phyloP scores from a whole-genome alignment of 805 yeast genomes.

The Saccharomyces kudriavzevii region DNA sequence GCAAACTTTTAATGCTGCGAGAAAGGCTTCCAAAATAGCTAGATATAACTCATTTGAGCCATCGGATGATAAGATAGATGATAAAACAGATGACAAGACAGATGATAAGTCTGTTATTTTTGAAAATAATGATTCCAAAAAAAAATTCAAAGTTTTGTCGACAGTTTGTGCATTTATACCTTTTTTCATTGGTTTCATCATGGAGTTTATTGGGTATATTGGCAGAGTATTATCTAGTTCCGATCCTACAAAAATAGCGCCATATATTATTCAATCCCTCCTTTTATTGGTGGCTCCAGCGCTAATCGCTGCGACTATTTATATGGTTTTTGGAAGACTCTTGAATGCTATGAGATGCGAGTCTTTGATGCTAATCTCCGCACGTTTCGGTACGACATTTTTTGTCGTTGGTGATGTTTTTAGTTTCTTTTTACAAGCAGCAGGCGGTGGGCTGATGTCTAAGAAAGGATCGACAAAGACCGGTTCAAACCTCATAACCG shows the following conservation, averaged over 20 bases:
- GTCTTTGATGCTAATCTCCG: constrained; percentile 5
- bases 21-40: too few species aligned
- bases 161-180: constrained; percentile 4
- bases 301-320: constrained; percentile 25
- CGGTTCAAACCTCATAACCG: constrained; percentile 20
- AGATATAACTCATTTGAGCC: too few species aligned
- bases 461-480: background rate
- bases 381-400: constrained; percentile 16
- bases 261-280: constrained; percentile 21
- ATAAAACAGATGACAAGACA: too few species aligned
- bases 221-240: constrained; percentile 12
- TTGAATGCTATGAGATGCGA: constrained; percentile 7
- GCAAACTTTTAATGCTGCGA: too few species aligned
- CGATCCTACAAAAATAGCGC: constrained; percentile 4
- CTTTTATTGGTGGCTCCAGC: constrained; percentile 26
- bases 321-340: constrained; percentile 24
- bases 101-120: too few species aligned
- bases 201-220: constrained; percentile 21
- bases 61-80: too few species aligned
- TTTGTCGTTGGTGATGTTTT: constrained; percentile 26
- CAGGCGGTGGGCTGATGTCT: constrained; percentile 27
- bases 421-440: constrained; percentile 23
- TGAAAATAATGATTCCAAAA: too few species aligned
- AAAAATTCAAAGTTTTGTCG: too few species aligned
- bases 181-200: constrained; percentile 12